A percentile compares a stretch with the other conserved stretches of the same genome.
Evolutionary conservation across 148 eudicot species (phyloP).

Genomic region (Silene latifolia): DNA sequence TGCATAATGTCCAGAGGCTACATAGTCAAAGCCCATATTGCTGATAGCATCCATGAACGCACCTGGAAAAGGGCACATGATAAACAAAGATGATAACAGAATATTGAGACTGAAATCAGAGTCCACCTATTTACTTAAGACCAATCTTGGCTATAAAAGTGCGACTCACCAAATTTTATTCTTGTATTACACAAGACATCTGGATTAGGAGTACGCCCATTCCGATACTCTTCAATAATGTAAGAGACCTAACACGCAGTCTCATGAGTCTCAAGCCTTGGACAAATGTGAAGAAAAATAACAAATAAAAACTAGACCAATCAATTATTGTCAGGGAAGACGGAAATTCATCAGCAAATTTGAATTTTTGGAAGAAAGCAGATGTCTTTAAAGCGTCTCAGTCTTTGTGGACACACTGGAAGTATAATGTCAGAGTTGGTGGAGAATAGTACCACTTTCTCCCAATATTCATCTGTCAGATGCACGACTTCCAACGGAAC

Average conservation of each 20-base stretch:
- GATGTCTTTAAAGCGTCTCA: not conserved
- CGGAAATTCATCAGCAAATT: not conserved
- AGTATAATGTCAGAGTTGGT: not conserved
- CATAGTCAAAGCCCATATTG: constrained; percentile 67
- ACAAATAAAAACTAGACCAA: not conserved
- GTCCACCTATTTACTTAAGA: constrained; percentile 14
- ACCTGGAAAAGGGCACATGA: constrained; percentile 39
- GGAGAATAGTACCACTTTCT: constrained; percentile 65
- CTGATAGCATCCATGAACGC: constrained; percentile 90
- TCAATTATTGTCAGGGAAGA: too few relatives aligned
- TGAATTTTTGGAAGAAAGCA: not conserved
- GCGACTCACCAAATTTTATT: constrained; percentile 82
- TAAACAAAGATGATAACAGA: not conserved
- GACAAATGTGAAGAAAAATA: constrained; percentile 11
- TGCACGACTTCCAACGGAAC: constrained; percentile 92
- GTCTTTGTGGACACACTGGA: too few relatives aligned
- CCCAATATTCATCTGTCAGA: constrained; percentile 93
- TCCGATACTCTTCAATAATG: constrained; percentile 81
- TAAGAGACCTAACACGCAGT: constrained; percentile 72
- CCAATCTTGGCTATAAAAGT: too few relatives aligned
- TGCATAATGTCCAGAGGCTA: constrained; percentile 99
- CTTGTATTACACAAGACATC: constrained; percentile 97
- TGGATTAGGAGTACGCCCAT: constrained; percentile 97
- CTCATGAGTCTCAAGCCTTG: constrained; percentile 23
- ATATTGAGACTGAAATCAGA: not conserved